These are phyloP conservation scores for Peronosclerospora sorghi DNA, from an alignment of 352 stramenopile genomes.

Conservation along the genomic window DNA sequence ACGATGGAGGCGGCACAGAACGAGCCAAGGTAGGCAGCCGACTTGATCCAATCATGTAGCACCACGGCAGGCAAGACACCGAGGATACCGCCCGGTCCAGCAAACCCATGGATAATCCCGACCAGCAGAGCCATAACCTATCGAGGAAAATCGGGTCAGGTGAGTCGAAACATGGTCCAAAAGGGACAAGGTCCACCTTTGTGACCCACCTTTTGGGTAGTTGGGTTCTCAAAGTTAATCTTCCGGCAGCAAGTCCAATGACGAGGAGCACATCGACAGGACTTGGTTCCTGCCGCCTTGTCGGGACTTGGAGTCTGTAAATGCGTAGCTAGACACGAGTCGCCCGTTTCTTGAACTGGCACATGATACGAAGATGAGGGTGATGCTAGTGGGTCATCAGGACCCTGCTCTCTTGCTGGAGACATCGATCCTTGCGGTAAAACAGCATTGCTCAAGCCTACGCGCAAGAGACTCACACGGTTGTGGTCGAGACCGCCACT, in stretches of 20 bases:
- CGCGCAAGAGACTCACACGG: not conserved
- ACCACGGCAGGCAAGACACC: conserved; percentile 64
- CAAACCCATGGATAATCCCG: conserved; percentile 84
- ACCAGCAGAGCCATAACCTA: conserved; percentile 66
- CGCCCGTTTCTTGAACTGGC: conserved; percentile 9
- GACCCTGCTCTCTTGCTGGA: not conserved
- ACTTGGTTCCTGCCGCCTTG: conserved; percentile 1
- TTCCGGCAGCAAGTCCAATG: conserved; percentile 24
- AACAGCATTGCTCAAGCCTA: not conserved
- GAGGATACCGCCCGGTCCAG: conserved; percentile 71
- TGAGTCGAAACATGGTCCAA: too few relatives aligned
- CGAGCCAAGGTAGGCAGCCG: conserved; percentile 66
- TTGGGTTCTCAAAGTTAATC: conserved; percentile 37
- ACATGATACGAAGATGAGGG: conserved; percentile 17
- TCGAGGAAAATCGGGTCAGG: not conserved
- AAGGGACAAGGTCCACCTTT: not conserved
- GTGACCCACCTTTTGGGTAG: conserved; percentile 25
- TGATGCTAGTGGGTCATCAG: conserved; percentile 2
- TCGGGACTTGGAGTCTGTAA: conserved; percentile 1
- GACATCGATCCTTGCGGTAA: not conserved
- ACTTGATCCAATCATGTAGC: conserved; percentile 43
- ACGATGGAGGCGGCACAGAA: conserved; percentile 86
- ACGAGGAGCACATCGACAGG: conserved; percentile 6
- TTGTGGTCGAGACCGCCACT: not conserved
- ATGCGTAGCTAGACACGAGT: conserved; percentile 1